Evolutionary conservation across 805 yeast genomes (phyloP).

Genomic region (Wickerhamomyces alni): DNA sequence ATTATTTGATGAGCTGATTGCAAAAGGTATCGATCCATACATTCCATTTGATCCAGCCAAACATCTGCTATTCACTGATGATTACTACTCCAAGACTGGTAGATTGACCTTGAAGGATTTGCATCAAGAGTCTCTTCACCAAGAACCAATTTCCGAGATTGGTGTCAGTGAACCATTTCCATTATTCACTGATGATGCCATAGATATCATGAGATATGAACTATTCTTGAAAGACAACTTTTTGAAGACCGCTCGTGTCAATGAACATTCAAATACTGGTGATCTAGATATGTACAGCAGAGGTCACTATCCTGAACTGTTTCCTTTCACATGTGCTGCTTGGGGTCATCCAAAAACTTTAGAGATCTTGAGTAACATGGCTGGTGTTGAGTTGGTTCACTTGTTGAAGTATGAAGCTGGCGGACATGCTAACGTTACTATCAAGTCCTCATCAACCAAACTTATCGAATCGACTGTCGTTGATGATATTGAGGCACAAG

Average conservation of each 20-base stretch:
- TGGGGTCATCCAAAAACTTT: constrained; percentile 56
- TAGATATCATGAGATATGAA: constrained; percentile 53
- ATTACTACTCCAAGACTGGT: constrained; percentile 30
- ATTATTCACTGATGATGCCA: constrained; percentile 54
- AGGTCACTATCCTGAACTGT: constrained; percentile 40
- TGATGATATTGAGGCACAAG: constrained; percentile 1
- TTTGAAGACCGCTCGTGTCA: constrained; percentile 36
- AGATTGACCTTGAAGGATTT: constrained; percentile 43
- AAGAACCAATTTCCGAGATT: constrained; percentile 44
- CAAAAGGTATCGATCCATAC: constrained; percentile 22
- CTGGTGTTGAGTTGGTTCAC: constrained; percentile 28
- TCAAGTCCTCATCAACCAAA: constrained; percentile 26
- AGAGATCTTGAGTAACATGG: constrained; percentile 49
- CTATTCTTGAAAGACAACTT: constrained; percentile 41
- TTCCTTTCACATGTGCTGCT: constrained; percentile 49
- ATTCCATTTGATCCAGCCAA: constrained; percentile 30
- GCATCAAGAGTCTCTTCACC: constrained; percentile 31
- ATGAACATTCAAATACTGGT: constrained; percentile 41
- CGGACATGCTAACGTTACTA: constrained; percentile 39
- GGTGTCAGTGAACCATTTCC: constrained; percentile 60
- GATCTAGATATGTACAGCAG: constrained; percentile 40
- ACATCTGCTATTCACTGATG: constrained; percentile 33
- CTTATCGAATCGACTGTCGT: constrained; percentile 1
- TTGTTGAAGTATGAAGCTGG: constrained; percentile 47
- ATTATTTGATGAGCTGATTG: constrained; percentile 1